These are phyloP conservation scores for Malassezia nana DNA, from an alignment of 1,284 basidiomycete genomes.

Conservation along the genomic window DNA sequence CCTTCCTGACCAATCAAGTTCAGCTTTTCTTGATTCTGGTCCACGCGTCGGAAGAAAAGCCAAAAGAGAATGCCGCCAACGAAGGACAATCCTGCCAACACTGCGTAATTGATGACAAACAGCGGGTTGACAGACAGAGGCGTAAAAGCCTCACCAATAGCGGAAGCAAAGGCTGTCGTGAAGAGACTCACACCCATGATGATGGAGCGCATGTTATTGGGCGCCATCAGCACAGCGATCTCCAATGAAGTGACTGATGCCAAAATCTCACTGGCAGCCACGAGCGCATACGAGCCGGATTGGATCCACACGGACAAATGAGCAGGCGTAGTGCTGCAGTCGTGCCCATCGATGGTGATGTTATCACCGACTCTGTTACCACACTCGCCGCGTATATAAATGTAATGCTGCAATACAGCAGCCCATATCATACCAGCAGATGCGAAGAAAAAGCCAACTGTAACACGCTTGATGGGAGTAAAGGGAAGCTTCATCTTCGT, in stretches of 20 bases:
- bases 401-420: constrained; percentile 56
- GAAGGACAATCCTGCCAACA: constrained; percentile 53
- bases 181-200: constrained; percentile 56
- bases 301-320: constrained; percentile 49
- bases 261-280: constrained; percentile 58
- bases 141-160: constrained; percentile 56
- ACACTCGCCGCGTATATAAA: constrained; percentile 55
- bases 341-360: constrained; percentile 20
- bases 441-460: constrained; percentile 58
- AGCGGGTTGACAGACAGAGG: constrained; percentile 53
- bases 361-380: constrained; percentile 50
- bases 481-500: constrained; percentile 61
- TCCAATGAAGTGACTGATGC: constrained; percentile 69
- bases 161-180: constrained; percentile 55
- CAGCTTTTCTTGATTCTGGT: constrained; percentile 12
- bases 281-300: constrained; percentile 51
- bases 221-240: constrained; percentile 69
- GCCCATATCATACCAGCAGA: constrained; percentile 56
- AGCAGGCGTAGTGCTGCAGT: constrained; percentile 15
- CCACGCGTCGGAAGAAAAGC: constrained; percentile 27
- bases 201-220: constrained; percentile 49
- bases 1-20: constrained; percentile 11
- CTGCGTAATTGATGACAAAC: constrained; percentile 54
- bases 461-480: constrained; percentile 55
- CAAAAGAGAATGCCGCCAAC: constrained; percentile 57